Evolutionary conservation across 352 stramenopile species (phyloP), one percentile per base, ranked within the genome.

Genomic region (Pythium utonaiense): DNA sequence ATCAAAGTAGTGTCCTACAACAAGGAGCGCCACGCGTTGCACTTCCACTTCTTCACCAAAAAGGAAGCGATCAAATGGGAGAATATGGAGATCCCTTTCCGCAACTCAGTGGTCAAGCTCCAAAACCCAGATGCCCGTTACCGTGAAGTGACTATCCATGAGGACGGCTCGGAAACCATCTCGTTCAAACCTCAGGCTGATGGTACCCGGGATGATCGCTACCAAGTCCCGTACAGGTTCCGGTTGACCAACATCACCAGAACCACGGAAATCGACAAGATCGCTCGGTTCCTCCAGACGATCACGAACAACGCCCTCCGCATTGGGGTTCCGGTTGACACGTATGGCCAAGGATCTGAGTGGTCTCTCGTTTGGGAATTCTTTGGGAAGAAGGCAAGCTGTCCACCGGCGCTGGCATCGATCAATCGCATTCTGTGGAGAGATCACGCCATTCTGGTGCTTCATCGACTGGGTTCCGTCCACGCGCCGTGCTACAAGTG

Each of bases 301-400:
- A n/a, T 47, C 6, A 60, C 52, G 17, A 14, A 48, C 0, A 52
- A 55, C 17, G 47, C 31, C 0, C 13, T 67, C 9, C 25, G 49
- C 12, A 57, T 58, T 16, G 53, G 12, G 0, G 22, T 52, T 3
- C 60, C 60, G 2, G 14, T 67, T 3, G 60, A 67, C 44, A 33
- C 52, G 1, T 67, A 62, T 27, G 60, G 60, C 0, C 34, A 25
- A 21, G 4, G 27, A 14, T 59, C 60, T 0, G 53, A 56, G 0
- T 59, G 53, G 9, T 67, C 60, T 0, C 6, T 67, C 6, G 34
- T 47, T n/a, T 67, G 53, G 44, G 60, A 67, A 22, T 38, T 62
- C 13, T 53, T 30, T 21, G 30, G 9, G 1, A 41, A 25, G 4
- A 53, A 10, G 1, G 2, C n/a, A 0, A 25, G 10, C 12, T 67